Evolutionary conservation across 1,284 basidiomycete species (phyloP).

Genomic region (Calocybe gambosa): DNA sequence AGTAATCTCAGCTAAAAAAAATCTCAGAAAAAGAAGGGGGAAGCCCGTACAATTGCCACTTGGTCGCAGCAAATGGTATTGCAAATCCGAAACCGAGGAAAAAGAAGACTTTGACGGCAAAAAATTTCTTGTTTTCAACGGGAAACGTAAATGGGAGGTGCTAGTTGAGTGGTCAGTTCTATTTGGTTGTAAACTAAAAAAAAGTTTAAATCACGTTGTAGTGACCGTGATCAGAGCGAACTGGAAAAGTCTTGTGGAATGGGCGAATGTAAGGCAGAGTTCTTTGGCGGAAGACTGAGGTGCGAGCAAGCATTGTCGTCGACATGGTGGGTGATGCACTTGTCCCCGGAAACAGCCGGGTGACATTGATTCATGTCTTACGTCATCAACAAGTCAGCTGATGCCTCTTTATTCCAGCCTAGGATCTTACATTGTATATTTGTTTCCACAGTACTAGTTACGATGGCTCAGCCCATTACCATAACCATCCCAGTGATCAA

Average conservation of each 20-base stretch:
- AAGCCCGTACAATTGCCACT: constrained; percentile 58
- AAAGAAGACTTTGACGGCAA: constrained; percentile 45
- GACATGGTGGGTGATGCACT: constrained; percentile 12
- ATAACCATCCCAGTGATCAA: constrained; percentile 35
- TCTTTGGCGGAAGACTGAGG: constrained; percentile 34
- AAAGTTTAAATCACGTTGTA: constrained; percentile 47
- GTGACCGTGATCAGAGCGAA: constrained; percentile 42
- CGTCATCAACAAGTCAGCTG: constrained; percentile 2
- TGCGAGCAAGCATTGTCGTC: constrained; percentile 31
- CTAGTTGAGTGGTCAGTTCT: constrained; percentile 28
- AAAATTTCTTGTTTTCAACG: constrained; percentile 46
- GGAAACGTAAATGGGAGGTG: constrained; percentile 67
- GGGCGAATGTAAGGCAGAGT: constrained; percentile 27
- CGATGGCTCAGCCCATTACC: constrained; percentile 35
- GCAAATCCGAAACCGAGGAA: constrained; percentile 57
- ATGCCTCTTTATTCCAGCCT: background rate
- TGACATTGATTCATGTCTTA: background rate
- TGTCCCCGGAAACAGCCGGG: background rate
- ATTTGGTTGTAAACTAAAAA: background rate
- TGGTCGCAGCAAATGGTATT: constrained; percentile 60
- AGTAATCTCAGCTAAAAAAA: constrained; percentile 3
- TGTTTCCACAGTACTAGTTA: constrained; percentile 1
- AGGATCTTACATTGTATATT: background rate
- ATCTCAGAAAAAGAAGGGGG: constrained; percentile 1
- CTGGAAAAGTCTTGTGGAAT: constrained; percentile 30